A percentile compares a stretch with the other conserved stretches of the same genome.
Conservation (phyloP, 306 rosid genomes). For the Fragaria nilgerrensis region DNA sequence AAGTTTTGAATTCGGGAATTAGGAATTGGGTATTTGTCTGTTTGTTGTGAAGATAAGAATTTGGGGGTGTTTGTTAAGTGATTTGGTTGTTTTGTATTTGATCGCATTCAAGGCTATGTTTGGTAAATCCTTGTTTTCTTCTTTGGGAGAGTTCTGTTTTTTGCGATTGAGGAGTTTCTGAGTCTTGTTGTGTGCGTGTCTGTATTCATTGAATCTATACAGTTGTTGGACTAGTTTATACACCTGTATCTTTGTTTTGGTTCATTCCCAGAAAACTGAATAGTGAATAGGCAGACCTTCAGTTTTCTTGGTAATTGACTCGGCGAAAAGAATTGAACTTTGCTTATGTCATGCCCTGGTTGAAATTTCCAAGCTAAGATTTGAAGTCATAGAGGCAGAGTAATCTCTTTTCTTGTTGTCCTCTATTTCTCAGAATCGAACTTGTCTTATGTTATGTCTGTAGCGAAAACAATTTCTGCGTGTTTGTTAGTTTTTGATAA, state of each 20-base stretch:
- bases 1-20: neutral
- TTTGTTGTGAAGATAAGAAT: neutral
- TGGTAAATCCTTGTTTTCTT: slow-evolving; percentile 31
- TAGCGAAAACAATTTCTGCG: neutral
- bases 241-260: slow-evolving; percentile 25
- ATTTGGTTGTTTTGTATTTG: neutral
- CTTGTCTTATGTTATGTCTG: neutral
- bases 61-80: neutral
- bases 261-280: slow-evolving; percentile 19
- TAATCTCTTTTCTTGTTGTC: neutral
- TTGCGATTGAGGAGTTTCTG: neutral
- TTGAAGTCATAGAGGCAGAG: neutral
- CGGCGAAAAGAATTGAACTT: neutral
- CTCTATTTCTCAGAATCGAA: slow-evolving; percentile 1
- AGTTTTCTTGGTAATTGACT: neutral
- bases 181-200: slow-evolving; percentile 21
- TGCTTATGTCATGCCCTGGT: neutral
- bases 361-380: neutral
- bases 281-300: slow-evolving; percentile 13
- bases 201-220: slow-evolving; percentile 33
- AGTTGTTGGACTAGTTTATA: slow-evolving; percentile 20
- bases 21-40: neutral
- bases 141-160: slow-evolving; percentile 21
- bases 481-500: neutral
- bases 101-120: slow-evolving; percentile 23